Evolutionary conservation across 805 yeast species (phyloP).

Genomic region (Yarrowia alimentaria): DNA sequence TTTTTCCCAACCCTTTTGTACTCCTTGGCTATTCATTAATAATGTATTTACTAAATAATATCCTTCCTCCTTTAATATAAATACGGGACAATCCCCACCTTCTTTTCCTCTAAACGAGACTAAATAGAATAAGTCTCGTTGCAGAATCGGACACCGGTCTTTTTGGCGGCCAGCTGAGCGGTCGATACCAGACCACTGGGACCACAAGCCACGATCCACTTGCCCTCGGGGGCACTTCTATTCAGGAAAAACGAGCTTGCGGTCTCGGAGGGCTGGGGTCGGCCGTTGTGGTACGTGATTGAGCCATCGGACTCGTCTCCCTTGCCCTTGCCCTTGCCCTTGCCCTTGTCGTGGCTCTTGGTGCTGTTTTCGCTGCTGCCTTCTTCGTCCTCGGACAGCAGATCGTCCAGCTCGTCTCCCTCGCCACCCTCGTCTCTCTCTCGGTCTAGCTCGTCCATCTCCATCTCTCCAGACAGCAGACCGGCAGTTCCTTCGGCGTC

Average conservation of each 20-base stretch:
- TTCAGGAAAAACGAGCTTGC: slow-evolving; percentile 30
- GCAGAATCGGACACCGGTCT: slow-evolving; percentile 50
- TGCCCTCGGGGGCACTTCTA: slow-evolving; percentile 20
- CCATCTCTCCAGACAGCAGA: slow-evolving; percentile 38
- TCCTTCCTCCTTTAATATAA: too few species aligned
- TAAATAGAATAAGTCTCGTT: slow-evolving; percentile 34
- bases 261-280: slow-evolving; percentile 30
- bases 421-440: slow-evolving; percentile 35
- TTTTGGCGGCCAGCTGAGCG: slow-evolving; percentile 73
- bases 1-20: too few species aligned
- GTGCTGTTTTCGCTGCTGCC: neutral
- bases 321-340: slow-evolving; percentile 26
- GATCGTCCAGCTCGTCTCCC: slow-evolving; percentile 32
- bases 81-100: too few species aligned
- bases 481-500: slow-evolving; percentile 27
- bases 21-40: too few species aligned
- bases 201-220: slow-evolving; percentile 88
- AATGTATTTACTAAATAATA: too few species aligned
- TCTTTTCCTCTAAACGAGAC: too few species aligned
- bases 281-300: slow-evolving; percentile 7
- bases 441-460: slow-evolving; percentile 51
- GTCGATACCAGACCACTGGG: slow-evolving; percentile 72
- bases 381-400: slow-evolving; percentile 27
- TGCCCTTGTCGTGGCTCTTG: slow-evolving; percentile 11
- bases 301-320: neutral